phyloP scores from a whole-genome alignment of 371 early-diverging fungal genomes.

The Circinella minor region DNA sequence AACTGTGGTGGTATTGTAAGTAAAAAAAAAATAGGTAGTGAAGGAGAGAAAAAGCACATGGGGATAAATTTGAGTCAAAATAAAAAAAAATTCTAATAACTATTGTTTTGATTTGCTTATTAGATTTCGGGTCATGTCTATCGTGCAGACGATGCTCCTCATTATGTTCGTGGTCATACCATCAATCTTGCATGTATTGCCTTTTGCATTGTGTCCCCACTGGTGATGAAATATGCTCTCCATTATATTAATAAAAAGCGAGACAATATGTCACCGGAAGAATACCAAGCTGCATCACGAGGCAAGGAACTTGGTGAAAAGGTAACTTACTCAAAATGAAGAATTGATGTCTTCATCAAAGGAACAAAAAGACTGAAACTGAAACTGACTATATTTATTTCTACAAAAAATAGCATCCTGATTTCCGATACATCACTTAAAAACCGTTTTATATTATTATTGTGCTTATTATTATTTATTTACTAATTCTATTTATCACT shows the following conservation, averaged over 20 bases:
- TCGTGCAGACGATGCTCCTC: constrained; percentile 59
- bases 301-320: constrained; percentile 57
- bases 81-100: too few species aligned
- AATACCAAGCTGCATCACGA: constrained; percentile 43
- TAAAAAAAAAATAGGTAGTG: neutral
- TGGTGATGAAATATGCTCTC: constrained; percentile 48
- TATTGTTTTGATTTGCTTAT: too few species aligned
- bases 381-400: too few species aligned
- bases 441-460: neutral
- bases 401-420: constrained; percentile 44
- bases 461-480: too few species aligned
- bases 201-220: constrained; percentile 37
- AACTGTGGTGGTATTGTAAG: constrained; percentile 37
- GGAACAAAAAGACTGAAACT: too few species aligned
- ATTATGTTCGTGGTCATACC: constrained; percentile 53
- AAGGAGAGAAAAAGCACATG: too few species aligned
- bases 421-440: constrained; percentile 46
- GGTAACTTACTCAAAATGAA: constrained; percentile 15
- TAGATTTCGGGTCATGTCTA: constrained; percentile 64
- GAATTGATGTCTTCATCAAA: neutral
- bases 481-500: too few species aligned
- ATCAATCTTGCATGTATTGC: constrained; percentile 49
- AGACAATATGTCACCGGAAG: constrained; percentile 34
- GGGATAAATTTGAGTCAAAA: too few species aligned
- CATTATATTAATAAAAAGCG: constrained; percentile 16